Conservation (phyloP, 164 flowering plant genomes). For the Buxus sempervirens region DNA sequence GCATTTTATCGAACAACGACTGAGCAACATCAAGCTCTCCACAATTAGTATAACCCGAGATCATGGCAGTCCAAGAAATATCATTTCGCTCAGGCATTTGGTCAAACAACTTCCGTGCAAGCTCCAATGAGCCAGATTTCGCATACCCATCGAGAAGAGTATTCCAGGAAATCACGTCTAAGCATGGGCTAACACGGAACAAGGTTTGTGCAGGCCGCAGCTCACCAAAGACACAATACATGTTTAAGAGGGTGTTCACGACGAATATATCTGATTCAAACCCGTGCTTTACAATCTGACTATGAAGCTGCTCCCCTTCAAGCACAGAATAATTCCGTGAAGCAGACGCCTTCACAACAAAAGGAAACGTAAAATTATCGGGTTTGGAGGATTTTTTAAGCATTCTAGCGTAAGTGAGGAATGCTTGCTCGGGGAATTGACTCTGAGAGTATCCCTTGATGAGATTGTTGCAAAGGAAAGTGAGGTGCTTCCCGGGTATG, state of each 20-base stretch:
- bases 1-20: slow-evolving; percentile 29
- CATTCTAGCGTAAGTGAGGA: slow-evolving; percentile 18
- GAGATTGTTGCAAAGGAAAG: slow-evolving; percentile 24
- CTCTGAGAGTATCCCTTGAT: slow-evolving; percentile 15
- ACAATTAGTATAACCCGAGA: slow-evolving; percentile 28
- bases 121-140: slow-evolving; percentile 23
- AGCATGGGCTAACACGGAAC: slow-evolving; percentile 20
- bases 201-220: slow-evolving; percentile 16
- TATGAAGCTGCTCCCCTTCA: slow-evolving; percentile 23
- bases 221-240: slow-evolving; percentile 18
- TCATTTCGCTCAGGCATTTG: slow-evolving; percentile 30
- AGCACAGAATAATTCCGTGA: background rate
- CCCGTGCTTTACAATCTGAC: slow-evolving; percentile 18
- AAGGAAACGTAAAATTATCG: slow-evolving; percentile 27
- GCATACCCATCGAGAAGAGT: slow-evolving; percentile 32
- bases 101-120: slow-evolving; percentile 31
- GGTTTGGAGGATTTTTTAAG: slow-evolving; percentile 12
- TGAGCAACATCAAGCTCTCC: slow-evolving; percentile 31
- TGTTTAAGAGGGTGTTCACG: slow-evolving; percentile 16
- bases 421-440: slow-evolving; percentile 10
- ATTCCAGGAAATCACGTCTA: slow-evolving; percentile 37
- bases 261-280: slow-evolving; percentile 20
- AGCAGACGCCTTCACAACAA: slow-evolving; percentile 19
- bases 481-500: slow-evolving; percentile 4
- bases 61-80: slow-evolving; percentile 33